These are phyloP conservation scores for Pseudotsuga menziesii DNA, from an alignment of 75 land plant species.

Conservation along the genomic window DNA sequence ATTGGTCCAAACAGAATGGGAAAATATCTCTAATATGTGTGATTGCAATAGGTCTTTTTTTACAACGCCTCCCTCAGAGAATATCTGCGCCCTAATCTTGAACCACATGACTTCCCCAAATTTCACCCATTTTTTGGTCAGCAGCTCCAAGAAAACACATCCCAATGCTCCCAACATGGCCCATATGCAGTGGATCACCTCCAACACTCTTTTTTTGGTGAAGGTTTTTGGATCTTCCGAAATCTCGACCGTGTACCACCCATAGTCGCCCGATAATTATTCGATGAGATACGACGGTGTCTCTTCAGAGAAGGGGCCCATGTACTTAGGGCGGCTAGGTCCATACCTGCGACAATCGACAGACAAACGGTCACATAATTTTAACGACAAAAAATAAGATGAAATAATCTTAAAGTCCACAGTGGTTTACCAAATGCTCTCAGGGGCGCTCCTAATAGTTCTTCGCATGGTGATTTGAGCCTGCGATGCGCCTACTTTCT, in stretches of 20 bases:
- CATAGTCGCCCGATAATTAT: constrained; percentile 81
- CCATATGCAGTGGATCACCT: constrained; percentile 61
- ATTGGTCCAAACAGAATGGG: constrained; percentile 97
- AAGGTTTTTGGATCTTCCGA: constrained; percentile 74
- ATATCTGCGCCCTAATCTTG: constrained; percentile 84
- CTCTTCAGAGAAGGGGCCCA: constrained; percentile 59
- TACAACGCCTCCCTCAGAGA: constrained; percentile 72
- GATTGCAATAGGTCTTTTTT: constrained; percentile 92
- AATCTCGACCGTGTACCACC: constrained; percentile 77
- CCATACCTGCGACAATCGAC: constrained; percentile 54
- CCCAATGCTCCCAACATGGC: constrained; percentile 67
- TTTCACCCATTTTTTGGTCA: constrained; percentile 59
- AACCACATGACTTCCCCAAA: constrained; percentile 82
- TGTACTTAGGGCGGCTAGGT: constrained; percentile 62
- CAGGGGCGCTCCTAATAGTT: constrained; percentile 46
- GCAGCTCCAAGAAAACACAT: constrained; percentile 61
- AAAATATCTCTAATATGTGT: constrained; percentile 97
- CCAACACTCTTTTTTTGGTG: constrained; percentile 58
- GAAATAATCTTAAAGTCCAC: neutral
- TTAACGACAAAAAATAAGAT: neutral
- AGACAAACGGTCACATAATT: neutral
- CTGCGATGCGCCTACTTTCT: constrained; percentile 38
- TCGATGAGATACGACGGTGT: constrained; percentile 67
- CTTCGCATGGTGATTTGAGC: constrained; percentile 63
- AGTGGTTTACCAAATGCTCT: constrained; percentile 61